Evolutionary conservation across 768 basidiomycete species (phyloP).

Genomic region (Lentinula sp.): DNA sequence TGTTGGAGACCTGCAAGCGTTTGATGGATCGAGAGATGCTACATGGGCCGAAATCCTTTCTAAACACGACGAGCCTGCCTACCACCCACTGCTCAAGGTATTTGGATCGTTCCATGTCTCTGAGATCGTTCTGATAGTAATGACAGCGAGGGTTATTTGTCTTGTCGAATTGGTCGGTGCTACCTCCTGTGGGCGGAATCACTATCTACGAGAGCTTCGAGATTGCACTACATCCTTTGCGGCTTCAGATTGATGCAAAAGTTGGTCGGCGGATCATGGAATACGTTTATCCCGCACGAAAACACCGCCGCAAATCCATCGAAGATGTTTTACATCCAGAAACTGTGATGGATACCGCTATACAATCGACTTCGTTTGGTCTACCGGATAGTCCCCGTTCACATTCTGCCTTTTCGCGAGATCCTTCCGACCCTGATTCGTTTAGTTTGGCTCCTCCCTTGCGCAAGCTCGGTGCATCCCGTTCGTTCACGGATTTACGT

Average conservation of each 20-base stretch:
- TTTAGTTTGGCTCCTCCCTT: constrained; percentile 28
- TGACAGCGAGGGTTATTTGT: constrained; percentile 66
- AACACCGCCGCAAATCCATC: constrained; percentile 26
- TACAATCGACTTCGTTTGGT: neutral
- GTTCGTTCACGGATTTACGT: constrained; percentile 68
- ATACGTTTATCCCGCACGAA: constrained; percentile 78
- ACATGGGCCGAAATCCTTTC: constrained; percentile 85
- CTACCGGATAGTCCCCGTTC: neutral
- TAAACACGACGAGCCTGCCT: constrained; percentile 65
- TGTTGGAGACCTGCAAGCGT: constrained; percentile 74
- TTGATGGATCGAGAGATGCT: constrained; percentile 80
- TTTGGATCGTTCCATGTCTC: neutral
- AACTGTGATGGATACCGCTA: constrained; percentile 12
- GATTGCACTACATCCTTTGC: constrained; percentile 78
- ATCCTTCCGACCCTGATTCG: constrained; percentile 13
- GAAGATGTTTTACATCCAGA: constrained; percentile 8
- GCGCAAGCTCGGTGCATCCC: constrained; percentile 51
- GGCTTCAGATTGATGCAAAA: constrained; percentile 79
- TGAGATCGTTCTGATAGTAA: neutral
- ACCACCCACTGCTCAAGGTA: constrained; percentile 70
- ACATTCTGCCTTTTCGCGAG: neutral
- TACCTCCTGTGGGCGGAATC: constrained; percentile 93
- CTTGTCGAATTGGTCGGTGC: constrained; percentile 70
- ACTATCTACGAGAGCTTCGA: constrained; percentile 81
- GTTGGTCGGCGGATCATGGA: constrained; percentile 80